Base-by-base conservation (phyloP, 2,329 filamentous ascomycete genomes). In the Furcasterigmium sp. region DNA sequence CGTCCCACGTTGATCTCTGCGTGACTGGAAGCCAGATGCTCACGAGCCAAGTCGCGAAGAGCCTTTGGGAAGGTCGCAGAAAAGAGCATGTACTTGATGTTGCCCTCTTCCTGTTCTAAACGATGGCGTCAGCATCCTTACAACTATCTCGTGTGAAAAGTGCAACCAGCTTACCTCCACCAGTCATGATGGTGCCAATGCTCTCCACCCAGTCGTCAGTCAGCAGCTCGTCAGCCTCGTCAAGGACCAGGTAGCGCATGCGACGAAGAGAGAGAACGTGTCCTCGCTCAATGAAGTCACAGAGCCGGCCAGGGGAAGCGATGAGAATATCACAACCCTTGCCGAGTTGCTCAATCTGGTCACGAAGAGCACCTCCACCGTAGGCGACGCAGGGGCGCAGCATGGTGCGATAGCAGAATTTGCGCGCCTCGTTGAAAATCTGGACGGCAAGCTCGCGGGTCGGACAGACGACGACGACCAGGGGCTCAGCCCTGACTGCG, bases 161-260 rank as follows among this genome's bases (percentile, higher is more conserved):
- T 23, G 23, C 29, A 21, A 17, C 5, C 26, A 14, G 39, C 32
- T 68, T 76, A 91, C 90, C 88, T 56, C 86, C 86, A 48, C 89
- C 90, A 39, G 74, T 73, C 62, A 97, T 82, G 46, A 97, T 85
- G 55, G 80, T 81, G 35, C 75, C 73, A 47, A 97, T 75, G 4
- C 91, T 82, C 0, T 81, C 74, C 30, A 84, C 76, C 88, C 93
- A 97, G 55, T 91, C 87, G 2, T 72, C 59, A 1, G 84, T 73
- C 0, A 98, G 76, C 74, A 98, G 84, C 68, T 98, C 91, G 58
- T 98, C 93, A 1, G 93, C 93, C 60, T 98, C 93, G 47, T 97
- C 93, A 49, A 98, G 83, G 51, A 97, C 79, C 51, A 80, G 80
- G 66, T 83, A 93, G 65, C 84, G 84, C 47, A 96, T 75, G 32